These are phyloP conservation scores for Colletotrichum sp. DNA, from an alignment of 2,329 filamentous ascomycete genomes.

Conservation along the genomic window DNA sequence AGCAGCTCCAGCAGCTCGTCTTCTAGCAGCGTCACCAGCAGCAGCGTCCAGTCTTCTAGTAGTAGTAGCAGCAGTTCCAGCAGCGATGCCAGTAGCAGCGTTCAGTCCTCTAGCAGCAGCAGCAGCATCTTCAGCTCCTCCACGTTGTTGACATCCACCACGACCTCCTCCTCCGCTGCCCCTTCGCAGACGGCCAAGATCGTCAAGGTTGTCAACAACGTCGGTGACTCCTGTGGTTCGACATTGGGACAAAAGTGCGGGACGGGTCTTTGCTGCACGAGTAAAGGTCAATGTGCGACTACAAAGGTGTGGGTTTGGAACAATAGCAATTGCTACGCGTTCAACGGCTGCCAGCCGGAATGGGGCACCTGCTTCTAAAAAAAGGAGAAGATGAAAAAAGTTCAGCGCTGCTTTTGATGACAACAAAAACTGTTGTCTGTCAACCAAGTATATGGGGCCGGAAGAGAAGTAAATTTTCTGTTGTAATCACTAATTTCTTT, in stretches of 20 bases:
- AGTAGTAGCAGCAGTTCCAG: background rate
- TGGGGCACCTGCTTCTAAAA: background rate
- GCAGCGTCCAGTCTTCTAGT: background rate
- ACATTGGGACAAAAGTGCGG: background rate
- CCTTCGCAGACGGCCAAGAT: background rate
- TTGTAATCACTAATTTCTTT: background rate
- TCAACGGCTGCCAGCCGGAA: background rate
- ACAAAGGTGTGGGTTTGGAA: background rate
- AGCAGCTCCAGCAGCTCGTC: background rate
- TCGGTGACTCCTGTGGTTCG: background rate
- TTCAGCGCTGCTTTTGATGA: background rate
- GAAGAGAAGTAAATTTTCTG: background rate
- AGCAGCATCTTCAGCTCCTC: background rate
- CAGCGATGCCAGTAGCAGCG: background rate
- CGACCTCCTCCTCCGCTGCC: background rate
- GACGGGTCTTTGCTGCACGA: background rate
- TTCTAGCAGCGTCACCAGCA: background rate
- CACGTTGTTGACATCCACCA: background rate
- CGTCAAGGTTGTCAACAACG: background rate
- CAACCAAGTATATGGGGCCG: background rate
- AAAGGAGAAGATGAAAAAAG: background rate
- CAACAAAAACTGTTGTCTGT: background rate
- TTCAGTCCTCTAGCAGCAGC: background rate
- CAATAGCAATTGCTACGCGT: background rate
- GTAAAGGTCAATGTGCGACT: background rate